Base-by-base conservation (phyloP, 805 yeast genomes). In the Wickerhamomyces strasburgensis region DNA sequence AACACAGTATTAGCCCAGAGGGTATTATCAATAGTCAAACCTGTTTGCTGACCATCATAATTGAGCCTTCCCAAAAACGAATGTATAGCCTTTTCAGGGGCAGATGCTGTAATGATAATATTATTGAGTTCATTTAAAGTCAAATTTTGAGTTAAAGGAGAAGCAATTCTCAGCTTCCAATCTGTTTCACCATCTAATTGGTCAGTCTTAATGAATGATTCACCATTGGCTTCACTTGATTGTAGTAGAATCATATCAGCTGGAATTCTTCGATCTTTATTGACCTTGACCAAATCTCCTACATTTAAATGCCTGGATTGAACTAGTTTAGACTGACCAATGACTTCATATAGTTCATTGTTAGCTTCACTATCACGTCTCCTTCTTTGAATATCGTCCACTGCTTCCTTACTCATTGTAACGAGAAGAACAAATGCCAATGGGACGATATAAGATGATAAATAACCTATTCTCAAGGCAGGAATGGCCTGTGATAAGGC, bases 101-200 rank as follows among this genome's bases (percentile, higher is more conserved):
- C 73, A n/a, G 80, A 75, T 6, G 87, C 87, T 3, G 72, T 67
- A n/a, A 88, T 69, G 31, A 69, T 66, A 31, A 78, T 69, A 39
- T 73, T 70, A 23, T 67, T 67, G 34, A 84, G 55, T 32, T 73
- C 75, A 33, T 67, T 65, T n/a, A 72, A 62, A 10, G 74, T 60
- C 29, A 75, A 48, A 25, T 59, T 59, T 56, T 90, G 98, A 1
- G 96, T 85, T 19, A 78, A 52, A 10, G 79, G 71, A 33, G 80
- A 72, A 0, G 96, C 93, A 27, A 85, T 64, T 51, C 98, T 69
- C 38, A 93, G 67, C 58, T 93, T 93, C 99, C 99, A 93, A 63
- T 93, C 99, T 5, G 99, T 93, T 60, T 93, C 99, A 56, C 99
- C 99, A 60, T 93, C 99, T 34, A 93, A 68, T 62, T 93, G 99